Percentiles rank a stretch among this genome's conserved stretches.
phyloP scores from a whole-genome alignment of 768 basidiomycete genomes.

The Neoboletus brunneissimus region DNA sequence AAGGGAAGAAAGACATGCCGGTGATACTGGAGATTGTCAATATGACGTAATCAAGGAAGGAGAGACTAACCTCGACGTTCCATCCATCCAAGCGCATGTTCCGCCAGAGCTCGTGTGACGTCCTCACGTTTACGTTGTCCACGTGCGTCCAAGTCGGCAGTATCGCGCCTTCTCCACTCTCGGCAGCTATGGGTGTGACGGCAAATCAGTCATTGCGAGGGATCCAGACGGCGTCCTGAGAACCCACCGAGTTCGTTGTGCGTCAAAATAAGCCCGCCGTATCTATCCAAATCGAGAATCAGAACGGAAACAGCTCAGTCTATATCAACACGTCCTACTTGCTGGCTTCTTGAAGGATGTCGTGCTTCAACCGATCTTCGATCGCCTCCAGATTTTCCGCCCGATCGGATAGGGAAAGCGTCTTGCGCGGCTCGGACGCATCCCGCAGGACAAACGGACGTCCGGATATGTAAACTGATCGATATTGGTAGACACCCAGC shows the following conservation, averaged over 20 bases:
- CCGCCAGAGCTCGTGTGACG: conserved; percentile 84
- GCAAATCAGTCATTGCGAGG: conserved; percentile 2
- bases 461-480: conserved; percentile 75
- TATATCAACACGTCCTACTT: conserved; percentile 40
- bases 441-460: conserved; percentile 92
- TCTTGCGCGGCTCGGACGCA: conserved; percentile 75
- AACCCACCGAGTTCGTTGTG: conserved; percentile 85
- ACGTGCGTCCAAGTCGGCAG: conserved; percentile 93
- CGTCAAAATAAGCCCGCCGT: conserved; percentile 86
- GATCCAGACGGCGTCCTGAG: neutral
- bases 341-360: conserved; percentile 82
- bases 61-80: conserved; percentile 73
- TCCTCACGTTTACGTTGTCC: conserved; percentile 78
- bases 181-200: conserved; percentile 37
- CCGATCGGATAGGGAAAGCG: conserved; percentile 82
- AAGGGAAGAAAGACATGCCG: conserved; percentile 44
- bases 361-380: conserved; percentile 82
- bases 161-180: conserved; percentile 74
- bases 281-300: conserved; percentile 43
- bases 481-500: conserved; percentile 12
- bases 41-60: conserved; percentile 1
- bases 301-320: neutral
- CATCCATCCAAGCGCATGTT: conserved; percentile 77
- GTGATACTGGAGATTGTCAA: conserved; percentile 55
- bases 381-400: conserved; percentile 94